Base-by-base conservation (phyloP, 1,284 basidiomycete species). In the Rhodotorula sp. region DNA sequence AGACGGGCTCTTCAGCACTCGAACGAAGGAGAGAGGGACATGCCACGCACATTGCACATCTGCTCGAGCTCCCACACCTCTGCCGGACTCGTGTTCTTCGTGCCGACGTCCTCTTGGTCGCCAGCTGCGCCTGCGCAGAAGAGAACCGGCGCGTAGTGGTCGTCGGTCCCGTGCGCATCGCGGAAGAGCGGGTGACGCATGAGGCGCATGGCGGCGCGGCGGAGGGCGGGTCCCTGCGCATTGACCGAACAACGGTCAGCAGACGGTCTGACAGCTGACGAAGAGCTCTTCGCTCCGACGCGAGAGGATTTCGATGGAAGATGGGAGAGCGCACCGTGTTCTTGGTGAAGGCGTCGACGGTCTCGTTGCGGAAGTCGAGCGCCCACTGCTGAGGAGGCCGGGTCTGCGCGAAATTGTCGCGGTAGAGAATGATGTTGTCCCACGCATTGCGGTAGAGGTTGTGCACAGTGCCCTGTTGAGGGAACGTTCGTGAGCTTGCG, bases 1-100 rank as follows among this genome's bases (percentile, higher is more conserved):
- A 19, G 4, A 3, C 34, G 34, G 34, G 34, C 34, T 34, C 2
- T 34, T 5, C 34, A 34, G 34, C 34, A 34, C 34, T 34, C 34
- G 34, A 34, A 21, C 9, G 19, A 45, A 8, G 14, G 3, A 21
- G 8, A 8, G 14, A 23, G 23, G 44, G 23, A 45, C 44, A 45
- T 16, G 14, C 3, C 12, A 58, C 64, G 23, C 21, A 70, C 64
- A 25, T 76, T 77, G 63, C 70, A 72, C 76, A 77, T 77, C 57
- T 76, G 73, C 50, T 69, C 70, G 34, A 77, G 68, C 58, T 78
- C 77, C 77, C 77, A 78, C 56, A 70, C 72, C 52, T 78, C 77
- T 27, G 77, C 77, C 12, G 66, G 66, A 16, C 66, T 57, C 12
- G 46, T 61, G 70, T 77, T 78, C 57, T 59, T 62, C 25, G 70